A percentile compares a stretch with the other conserved stretches of the same genome.
phyloP scores from a whole-genome alignment of 805 yeast species.

The Yarrowia deformans region DNA sequence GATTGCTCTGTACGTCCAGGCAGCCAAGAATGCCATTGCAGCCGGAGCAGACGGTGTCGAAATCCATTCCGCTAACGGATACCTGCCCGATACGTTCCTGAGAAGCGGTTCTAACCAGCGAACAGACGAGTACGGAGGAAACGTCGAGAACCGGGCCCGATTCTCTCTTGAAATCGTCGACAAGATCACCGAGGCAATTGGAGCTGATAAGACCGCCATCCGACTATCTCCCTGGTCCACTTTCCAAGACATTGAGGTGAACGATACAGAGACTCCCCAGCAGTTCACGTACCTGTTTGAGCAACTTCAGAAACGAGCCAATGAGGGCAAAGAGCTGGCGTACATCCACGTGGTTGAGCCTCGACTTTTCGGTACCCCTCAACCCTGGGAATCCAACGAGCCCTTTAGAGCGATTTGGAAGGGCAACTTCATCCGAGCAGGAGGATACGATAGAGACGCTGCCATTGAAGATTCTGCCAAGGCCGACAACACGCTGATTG shows the following conservation, averaged over 20 bases:
- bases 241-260: conserved; percentile 43
- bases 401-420: conserved; percentile 54
- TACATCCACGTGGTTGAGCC: conserved; percentile 54
- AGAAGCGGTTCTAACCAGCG: conserved; percentile 57
- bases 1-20: conserved; percentile 57
- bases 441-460: conserved; percentile 46
- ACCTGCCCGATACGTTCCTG: conserved; percentile 58
- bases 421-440: conserved; percentile 56
- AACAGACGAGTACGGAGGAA: conserved; percentile 71
- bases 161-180: conserved; percentile 62
- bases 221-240: conserved; percentile 50
- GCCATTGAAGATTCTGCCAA: conserved; percentile 47
- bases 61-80: conserved; percentile 71
- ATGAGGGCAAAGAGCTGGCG: conserved; percentile 50
- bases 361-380: conserved; percentile 44
- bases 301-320: conserved; percentile 54
- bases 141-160: conserved; percentile 63
- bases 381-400: conserved; percentile 40
- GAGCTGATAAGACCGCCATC: conserved; percentile 58
- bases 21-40: conserved; percentile 61
- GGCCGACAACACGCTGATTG: conserved; percentile 48
- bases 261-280: conserved; percentile 52
- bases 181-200: conserved; percentile 59
- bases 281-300: conserved; percentile 53
- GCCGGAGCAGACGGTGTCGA: conserved; percentile 71